These are phyloP conservation scores for Neoboletus subvelutipes DNA, from an alignment of 768 basidiomycete species.

Conservation along the genomic window DNA sequence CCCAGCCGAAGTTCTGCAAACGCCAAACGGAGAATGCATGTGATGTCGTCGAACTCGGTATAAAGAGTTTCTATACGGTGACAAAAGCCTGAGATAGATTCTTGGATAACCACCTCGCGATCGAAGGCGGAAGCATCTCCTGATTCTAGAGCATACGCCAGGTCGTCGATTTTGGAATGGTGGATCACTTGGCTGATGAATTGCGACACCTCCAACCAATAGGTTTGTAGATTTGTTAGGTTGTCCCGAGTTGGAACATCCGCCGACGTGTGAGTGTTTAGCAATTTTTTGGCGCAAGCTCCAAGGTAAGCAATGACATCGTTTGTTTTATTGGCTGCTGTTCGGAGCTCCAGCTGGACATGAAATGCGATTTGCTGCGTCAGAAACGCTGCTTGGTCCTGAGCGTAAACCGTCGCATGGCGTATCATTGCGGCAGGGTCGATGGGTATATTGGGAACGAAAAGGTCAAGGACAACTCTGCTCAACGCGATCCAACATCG, in stretches of 20 bases:
- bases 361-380: conserved; percentile 54
- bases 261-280: conserved; percentile 29
- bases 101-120: conserved; percentile 74
- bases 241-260: conserved; percentile 39
- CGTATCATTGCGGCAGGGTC: conserved; percentile 77
- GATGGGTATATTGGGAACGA: conserved; percentile 79
- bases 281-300: conserved; percentile 30
- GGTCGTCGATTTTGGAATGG: conserved; percentile 46
- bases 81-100: conserved; percentile 73
- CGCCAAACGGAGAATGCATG: conserved; percentile 61
- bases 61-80: conserved; percentile 72
- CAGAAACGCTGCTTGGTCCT: conserved; percentile 41
- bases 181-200: conserved; percentile 64
- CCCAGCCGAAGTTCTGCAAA: conserved; percentile 71
- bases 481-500: conserved; percentile 61
- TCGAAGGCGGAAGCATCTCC: conserved; percentile 39
- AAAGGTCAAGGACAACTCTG: conserved; percentile 61
- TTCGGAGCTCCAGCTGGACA: conserved; percentile 49
- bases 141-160: conserved; percentile 41
- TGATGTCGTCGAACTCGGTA: conserved; percentile 69
- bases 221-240: conserved; percentile 52
- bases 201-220: conserved; percentile 75
- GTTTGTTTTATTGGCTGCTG: conserved; percentile 57
- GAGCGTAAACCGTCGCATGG: conserved; percentile 44
- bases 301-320: conserved; percentile 47